Percentiles rank a stretch among this genome's conserved stretches.
phyloP scores from a whole-genome alignment of 352 stramenopile genomes.

The Lagenidium giganteum region DNA sequence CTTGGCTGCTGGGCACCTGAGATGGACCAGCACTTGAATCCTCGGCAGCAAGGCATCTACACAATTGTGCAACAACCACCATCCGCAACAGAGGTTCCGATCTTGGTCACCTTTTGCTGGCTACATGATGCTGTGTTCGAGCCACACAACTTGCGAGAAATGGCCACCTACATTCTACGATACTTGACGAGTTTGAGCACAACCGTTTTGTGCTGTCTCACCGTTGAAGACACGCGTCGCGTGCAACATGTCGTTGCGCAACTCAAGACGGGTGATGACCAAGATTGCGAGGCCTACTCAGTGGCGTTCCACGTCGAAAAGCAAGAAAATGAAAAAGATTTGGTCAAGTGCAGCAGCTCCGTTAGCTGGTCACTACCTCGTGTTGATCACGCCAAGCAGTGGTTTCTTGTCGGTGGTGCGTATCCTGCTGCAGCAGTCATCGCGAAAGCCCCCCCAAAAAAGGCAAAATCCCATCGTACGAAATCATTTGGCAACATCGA shows the following conservation, averaged over 20 bases:
- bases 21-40: conserved; percentile 28
- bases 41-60: conserved; percentile 55
- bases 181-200: conserved; percentile 51
- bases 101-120: conserved; percentile 59
- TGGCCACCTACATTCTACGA: conserved; percentile 64
- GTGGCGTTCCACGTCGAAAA: conserved; percentile 24
- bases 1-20: conserved; percentile 37
- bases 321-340: conserved; percentile 16
- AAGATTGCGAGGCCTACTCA: conserved; percentile 29
- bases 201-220: conserved; percentile 49
- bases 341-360: no score
- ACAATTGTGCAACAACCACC: conserved; percentile 22
- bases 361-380: no score
- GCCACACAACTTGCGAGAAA: conserved; percentile 37
- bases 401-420: no score
- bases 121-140: conserved; percentile 39
- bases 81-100: neutral
- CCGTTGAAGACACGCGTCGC: conserved; percentile 20
- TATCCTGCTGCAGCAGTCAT: no score
- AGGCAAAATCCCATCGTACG: no score
- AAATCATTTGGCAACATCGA: no score
- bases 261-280: conserved; percentile 13
- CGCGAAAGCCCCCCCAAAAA: no score
- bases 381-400: no score
- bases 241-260: conserved; percentile 19